These are phyloP conservation scores for Piloderma croceum DNA, from an alignment of 768 basidiomycete genomes.

Conservation along the genomic window DNA sequence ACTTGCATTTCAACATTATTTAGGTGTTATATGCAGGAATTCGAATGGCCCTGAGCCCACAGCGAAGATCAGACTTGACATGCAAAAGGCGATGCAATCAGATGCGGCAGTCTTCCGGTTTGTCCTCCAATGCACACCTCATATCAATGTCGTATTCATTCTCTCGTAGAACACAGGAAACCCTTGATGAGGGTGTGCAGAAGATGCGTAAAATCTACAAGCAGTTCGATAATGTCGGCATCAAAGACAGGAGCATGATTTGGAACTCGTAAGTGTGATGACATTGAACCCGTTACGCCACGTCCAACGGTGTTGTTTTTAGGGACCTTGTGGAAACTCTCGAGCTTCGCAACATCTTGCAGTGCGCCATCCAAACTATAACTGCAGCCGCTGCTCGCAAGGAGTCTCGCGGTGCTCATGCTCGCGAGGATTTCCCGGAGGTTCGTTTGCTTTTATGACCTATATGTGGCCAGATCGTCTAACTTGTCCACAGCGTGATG, in stretches of 20 bases:
- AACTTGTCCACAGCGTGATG: conserved; percentile 68
- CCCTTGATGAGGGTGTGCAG: conserved; percentile 87
- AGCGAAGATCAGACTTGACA: conserved; percentile 83
- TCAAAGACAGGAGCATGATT: conserved; percentile 98
- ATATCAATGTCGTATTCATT: too few species aligned
- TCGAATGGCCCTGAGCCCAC: conserved; percentile 81
- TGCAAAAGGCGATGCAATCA: conserved; percentile 99
- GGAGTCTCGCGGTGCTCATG: conserved; percentile 98
- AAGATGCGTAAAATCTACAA: conserved; percentile 85
- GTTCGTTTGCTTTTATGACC: conserved; percentile 33
- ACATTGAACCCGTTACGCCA: neutral
- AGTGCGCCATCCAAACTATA: conserved; percentile 95
- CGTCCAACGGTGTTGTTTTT: conserved; percentile 5
- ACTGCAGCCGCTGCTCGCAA: conserved; percentile 88
- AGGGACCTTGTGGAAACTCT: conserved; percentile 97
- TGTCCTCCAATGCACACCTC: conserved; percentile 8
- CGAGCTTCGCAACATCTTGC: conserved; percentile 92
- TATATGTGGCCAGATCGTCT: neutral
- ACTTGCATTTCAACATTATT: neutral
- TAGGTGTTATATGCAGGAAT: conserved; percentile 38
- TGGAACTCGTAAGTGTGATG: conserved; percentile 84
- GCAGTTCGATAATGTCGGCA: conserved; percentile 84
- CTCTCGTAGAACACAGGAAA: conserved; percentile 73
- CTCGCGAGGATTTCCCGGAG: conserved; percentile 97
- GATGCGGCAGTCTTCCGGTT: conserved; percentile 97